These are phyloP conservation scores for Paramecium caudatum DNA, from an alignment of 73 alveolate genomes.

Conservation along the genomic window DNA sequence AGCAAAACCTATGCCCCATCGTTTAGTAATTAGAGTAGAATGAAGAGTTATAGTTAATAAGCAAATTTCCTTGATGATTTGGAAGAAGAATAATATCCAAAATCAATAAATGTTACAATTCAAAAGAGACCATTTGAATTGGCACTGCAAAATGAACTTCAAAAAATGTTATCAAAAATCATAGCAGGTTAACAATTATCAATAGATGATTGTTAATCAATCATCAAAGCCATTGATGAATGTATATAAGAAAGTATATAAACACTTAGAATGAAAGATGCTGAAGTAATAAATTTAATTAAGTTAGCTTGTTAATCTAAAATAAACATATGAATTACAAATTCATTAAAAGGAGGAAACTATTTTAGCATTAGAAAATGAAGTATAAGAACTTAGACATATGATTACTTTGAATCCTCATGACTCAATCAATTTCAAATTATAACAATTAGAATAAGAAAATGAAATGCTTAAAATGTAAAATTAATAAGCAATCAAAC, in stretches of 20 bases:
- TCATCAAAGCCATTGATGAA: slow-evolving; percentile 33
- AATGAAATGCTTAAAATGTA: slow-evolving; percentile 60
- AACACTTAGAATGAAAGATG: slow-evolving; percentile 25
- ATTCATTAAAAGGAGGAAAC: not conserved
- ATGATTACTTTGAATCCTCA: not conserved
- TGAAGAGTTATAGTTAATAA: slow-evolving; percentile 46
- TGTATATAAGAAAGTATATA: slow-evolving; percentile 38
- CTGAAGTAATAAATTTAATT: not conserved
- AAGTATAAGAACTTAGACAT: slow-evolving; percentile 40
- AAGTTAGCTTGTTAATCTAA: not conserved
- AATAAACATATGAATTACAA: slow-evolving; percentile 38
- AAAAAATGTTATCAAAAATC: slow-evolving; percentile 26
- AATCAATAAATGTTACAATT: slow-evolving; percentile 50
- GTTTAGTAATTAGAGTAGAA: slow-evolving; percentile 38
- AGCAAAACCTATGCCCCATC: slow-evolving; percentile 48
- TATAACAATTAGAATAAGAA: slow-evolving; percentile 25
- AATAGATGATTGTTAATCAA: slow-evolving; percentile 12
- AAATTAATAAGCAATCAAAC: slow-evolving; percentile 43
- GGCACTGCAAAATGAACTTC: slow-evolving; percentile 50
- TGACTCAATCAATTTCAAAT: not conserved
- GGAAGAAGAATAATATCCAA: slow-evolving; percentile 65
- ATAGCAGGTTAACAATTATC: slow-evolving; percentile 17
- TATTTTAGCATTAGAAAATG: slow-evolving; percentile 46
- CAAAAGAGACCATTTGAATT: slow-evolving; percentile 20
- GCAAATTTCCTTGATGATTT: slow-evolving; percentile 62